phyloP scores from a whole-genome alignment of 805 yeast species.

The Priceomyces carsonii region DNA sequence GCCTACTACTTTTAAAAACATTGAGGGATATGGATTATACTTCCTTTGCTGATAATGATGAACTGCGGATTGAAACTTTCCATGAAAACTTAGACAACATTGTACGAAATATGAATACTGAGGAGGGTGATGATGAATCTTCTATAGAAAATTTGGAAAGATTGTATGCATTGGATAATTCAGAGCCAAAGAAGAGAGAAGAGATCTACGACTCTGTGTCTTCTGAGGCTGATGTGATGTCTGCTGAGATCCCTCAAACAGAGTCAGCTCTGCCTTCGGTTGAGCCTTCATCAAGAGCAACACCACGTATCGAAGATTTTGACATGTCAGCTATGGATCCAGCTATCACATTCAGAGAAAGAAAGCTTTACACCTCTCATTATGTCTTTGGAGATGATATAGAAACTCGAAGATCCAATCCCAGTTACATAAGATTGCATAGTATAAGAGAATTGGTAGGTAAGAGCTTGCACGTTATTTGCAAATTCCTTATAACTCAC shows the following conservation, averaged over 20 bases:
- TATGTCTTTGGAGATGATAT: constrained; percentile 62
- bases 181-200: no score
- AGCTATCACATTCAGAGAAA: constrained; percentile 55
- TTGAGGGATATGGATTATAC: constrained; percentile 25
- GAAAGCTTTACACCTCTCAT: constrained; percentile 61
- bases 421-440: constrained; percentile 50
- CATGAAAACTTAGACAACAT: constrained; percentile 36
- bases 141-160: no score
- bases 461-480: constrained; percentile 58
- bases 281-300: constrained; percentile 43
- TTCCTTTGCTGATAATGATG: constrained; percentile 20
- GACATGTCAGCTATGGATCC: constrained; percentile 53
- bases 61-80: constrained; percentile 23
- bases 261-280: constrained; percentile 17
- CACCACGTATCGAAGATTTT: constrained; percentile 46
- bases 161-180: neutral
- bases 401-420: constrained; percentile 39
- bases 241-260: no score
- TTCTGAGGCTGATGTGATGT: no score
- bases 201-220: no score
- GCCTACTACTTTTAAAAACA: constrained; percentile 34
- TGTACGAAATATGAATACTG: constrained; percentile 26
- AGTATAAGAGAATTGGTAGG: constrained; percentile 61
- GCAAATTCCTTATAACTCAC: constrained; percentile 44
- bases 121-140: constrained; percentile 4